Percentiles rank a stretch among this genome's conserved stretches.
Conservation (phyloP, 371 early-diverging fungal genomes). For the Rhizopus arrhizus region DNA sequence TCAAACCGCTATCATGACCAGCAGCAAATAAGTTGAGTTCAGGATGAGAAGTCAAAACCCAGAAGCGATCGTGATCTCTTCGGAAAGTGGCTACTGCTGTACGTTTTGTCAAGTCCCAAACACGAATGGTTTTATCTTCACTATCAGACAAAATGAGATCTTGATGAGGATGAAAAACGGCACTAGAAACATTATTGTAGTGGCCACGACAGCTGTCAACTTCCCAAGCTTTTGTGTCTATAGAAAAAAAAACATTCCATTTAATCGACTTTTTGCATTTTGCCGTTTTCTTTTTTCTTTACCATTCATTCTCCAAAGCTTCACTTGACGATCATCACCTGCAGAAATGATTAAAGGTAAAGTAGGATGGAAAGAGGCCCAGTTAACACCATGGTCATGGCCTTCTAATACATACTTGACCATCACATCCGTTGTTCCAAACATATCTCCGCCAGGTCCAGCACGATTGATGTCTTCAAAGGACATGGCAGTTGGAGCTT, state of each 20-base stretch:
- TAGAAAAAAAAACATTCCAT: not conserved
- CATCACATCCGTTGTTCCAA: slow-evolving; percentile 93
- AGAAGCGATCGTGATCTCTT: slow-evolving; percentile 96
- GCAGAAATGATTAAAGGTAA: slow-evolving; percentile 94
- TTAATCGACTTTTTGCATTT: not conserved
- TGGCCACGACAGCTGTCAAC: slow-evolving; percentile 98
- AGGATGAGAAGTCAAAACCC: slow-evolving; percentile 95
- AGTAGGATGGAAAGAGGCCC: slow-evolving; percentile 95
- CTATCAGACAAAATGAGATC: slow-evolving; percentile 92
- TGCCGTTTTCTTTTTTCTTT: slow-evolving; percentile 6
- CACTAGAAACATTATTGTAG: slow-evolving; percentile 95
- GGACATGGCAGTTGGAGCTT: slow-evolving; percentile 59
- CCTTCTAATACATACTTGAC: slow-evolving; percentile 99
- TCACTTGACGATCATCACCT: slow-evolving; percentile 98
- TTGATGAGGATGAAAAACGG: slow-evolving; percentile 90
- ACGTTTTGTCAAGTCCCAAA: slow-evolving; percentile 96
- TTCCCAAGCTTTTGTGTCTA: slow-evolving; percentile 95
- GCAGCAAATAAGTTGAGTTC: slow-evolving; percentile 95
- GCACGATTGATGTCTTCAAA: slow-evolving; percentile 62
- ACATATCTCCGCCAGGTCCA: slow-evolving; percentile 81
- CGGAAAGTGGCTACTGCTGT: slow-evolving; percentile 91
- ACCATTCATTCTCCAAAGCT: slow-evolving; percentile 98
- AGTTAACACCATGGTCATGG: slow-evolving; percentile 99
- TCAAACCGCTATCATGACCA: slow-evolving; percentile 96
- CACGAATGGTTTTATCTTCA: slow-evolving; percentile 97